These are phyloP conservation scores for Colletotrichum costaricense DNA, from an alignment of 2,329 filamentous ascomycete genomes.

Conservation along the genomic window DNA sequence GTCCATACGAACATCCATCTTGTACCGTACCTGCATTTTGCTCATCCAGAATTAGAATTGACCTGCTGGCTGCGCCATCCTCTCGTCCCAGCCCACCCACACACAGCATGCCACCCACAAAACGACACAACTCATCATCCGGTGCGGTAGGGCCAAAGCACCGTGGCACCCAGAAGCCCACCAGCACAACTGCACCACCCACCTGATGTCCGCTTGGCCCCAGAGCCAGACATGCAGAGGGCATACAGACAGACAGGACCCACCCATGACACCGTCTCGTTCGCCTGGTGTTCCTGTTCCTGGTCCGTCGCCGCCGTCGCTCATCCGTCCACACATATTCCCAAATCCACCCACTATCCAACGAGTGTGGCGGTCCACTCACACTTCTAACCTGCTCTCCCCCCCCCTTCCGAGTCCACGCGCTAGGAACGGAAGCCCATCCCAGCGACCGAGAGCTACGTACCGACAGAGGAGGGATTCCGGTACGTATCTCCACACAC, in stretches of 20 bases:
- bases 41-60: slow-evolving; percentile 51
- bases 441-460: slow-evolving; percentile 24
- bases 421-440: slow-evolving; percentile 24
- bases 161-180: background rate
- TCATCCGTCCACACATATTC: slow-evolving; percentile 42
- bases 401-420: slow-evolving; percentile 27
- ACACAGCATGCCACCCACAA: slow-evolving; percentile 5
- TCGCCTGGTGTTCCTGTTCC: slow-evolving; percentile 44
- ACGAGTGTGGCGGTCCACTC: slow-evolving; percentile 3
- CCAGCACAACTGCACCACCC: slow-evolving; percentile 42
- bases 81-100: slow-evolving; percentile 33
- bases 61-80: slow-evolving; percentile 49
- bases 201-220: slow-evolving; percentile 55
- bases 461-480: background rate
- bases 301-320: slow-evolving; percentile 39
- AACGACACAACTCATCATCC: slow-evolving; percentile 7
- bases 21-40: slow-evolving; percentile 22
- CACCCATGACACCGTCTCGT: slow-evolving; percentile 41
- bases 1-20: no score
- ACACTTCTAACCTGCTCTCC: slow-evolving; percentile 9
- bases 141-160: slow-evolving; percentile 1
- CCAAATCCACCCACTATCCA: slow-evolving; percentile 14
- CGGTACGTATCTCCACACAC: slow-evolving; percentile 13
- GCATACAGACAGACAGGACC: slow-evolving; percentile 20
- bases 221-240: slow-evolving; percentile 49